Evolutionary conservation across 768 basidiomycete genomes (phyloP), one percentile per base, ranked within the genome.

Genomic region (Auriculariales sp.): DNA sequence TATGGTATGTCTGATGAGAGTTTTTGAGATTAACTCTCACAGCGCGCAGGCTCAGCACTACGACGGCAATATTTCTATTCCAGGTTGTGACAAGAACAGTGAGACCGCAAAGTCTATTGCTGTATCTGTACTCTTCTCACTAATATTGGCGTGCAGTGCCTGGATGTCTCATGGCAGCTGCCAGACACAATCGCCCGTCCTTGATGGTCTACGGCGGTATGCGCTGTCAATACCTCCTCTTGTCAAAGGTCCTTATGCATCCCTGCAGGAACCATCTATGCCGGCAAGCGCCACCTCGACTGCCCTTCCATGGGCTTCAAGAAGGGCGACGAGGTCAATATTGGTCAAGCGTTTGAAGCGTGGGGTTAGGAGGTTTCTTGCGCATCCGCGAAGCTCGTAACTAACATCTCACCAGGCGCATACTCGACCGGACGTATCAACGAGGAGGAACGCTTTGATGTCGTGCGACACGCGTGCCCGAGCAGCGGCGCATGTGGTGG

Each of bases 11-110:
- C 42, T n/a, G 34, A 17, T 45, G 42, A 29, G 48, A 24, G 29
- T n/a, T 24, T 22, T 17, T 28, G 31, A 31, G 27, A 12, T 51
- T 53, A 35, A 54, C 48, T 11, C 7, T 31, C 6, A 48, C 27
- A 17, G 24, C 33, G 47, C 31, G 28, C 49, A 84, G 85, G 85
- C 86, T 19, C 88, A 91, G 68, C 79, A 88, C 58, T 90, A 91
- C 57, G 89, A 92, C 53, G 88, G 77, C 11, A 88, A 89, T 58
- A 87, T 91, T 56, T 78, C 83, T 4, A 73, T 90, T 48, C 89
- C 89, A 15, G 87, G 88, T 50, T 91, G 88, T 55, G 88, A 91
- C 65, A 91, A 91, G 68, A 91, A 91, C 60, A 90, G 57, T 53
- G 31, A 34, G 49, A 36, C 3, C 14, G n/a, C n/a, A n/a, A 15